Conservation (phyloP, 352 stramenopile species). For the Pythium monospermum region DNA sequence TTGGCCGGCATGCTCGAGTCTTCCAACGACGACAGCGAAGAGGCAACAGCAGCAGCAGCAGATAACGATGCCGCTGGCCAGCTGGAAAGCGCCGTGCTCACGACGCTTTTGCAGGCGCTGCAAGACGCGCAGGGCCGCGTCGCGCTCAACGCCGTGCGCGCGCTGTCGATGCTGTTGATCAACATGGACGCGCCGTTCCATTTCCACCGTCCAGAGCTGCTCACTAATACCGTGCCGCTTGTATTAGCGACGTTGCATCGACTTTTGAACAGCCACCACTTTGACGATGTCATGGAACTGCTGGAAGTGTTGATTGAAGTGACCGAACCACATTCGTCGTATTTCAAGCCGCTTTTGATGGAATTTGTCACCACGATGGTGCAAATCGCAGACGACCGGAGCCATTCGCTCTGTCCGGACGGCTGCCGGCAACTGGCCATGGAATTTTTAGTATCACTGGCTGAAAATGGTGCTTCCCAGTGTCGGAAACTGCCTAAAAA, state of each 20-base stretch:
- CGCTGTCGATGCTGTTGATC: conserved; percentile 69
- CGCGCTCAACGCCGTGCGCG: conserved; percentile 63
- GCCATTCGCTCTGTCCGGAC: conserved; percentile 35
- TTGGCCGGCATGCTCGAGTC: conserved; percentile 50
- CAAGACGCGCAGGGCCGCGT: conserved; percentile 54
- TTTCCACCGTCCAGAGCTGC: conserved; percentile 44
- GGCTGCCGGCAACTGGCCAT: conserved; percentile 76
- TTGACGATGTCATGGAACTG: conserved; percentile 71
- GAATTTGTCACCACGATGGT: conserved; percentile 73
- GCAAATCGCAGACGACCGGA: conserved; percentile 46
- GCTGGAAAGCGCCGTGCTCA: conserved; percentile 49
- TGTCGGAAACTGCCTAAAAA: conserved; percentile 76
- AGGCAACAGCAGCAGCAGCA: too few species aligned
- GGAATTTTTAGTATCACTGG: conserved; percentile 79
- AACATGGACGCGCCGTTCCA: conserved; percentile 61
- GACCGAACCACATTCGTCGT: conserved; percentile 58
- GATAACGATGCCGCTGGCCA: conserved; percentile 11
- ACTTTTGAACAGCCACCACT: conserved; percentile 44
- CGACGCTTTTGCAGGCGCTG: conserved; percentile 47
- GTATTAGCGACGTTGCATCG: conserved; percentile 52
- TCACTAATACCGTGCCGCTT: conserved; percentile 42
- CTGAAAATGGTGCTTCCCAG: conserved; percentile 52
- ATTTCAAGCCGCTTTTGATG: conserved; percentile 56
- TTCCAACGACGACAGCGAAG: conserved; percentile 21
- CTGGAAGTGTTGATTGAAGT: conserved; percentile 83